These are phyloP conservation scores for Herpetospermum pedunculosum DNA, from an alignment of 306 rosid species.

Conservation along the genomic window DNA sequence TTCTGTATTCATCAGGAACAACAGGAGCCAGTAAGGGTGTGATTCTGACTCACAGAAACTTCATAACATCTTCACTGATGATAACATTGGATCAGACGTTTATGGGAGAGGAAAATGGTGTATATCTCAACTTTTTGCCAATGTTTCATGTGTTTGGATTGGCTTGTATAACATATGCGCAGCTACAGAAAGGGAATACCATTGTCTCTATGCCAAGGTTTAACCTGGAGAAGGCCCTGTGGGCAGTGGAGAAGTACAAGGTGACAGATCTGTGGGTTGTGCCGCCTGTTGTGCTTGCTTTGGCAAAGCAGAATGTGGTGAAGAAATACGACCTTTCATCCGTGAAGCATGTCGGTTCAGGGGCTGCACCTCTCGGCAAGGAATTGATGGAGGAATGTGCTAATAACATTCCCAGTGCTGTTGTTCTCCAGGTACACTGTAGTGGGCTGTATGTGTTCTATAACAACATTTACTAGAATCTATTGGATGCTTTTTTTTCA, in stretches of 20 bases:
- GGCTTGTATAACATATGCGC: constrained; percentile 29
- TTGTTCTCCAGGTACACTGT: constrained; percentile 39
- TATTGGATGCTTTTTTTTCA: background rate
- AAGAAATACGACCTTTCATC: constrained; percentile 53
- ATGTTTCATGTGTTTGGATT: constrained; percentile 86
- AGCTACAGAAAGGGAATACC: constrained; percentile 47
- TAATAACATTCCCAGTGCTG: constrained; percentile 32
- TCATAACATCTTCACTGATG: constrained; percentile 55
- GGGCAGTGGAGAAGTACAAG: constrained; percentile 40
- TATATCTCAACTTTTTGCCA: constrained; percentile 61
- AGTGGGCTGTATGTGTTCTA: background rate
- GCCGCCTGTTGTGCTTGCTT: constrained; percentile 68
- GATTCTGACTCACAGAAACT: constrained; percentile 51
- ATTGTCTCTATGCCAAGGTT: constrained; percentile 43
- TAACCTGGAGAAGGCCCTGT: constrained; percentile 37
- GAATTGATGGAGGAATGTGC: constrained; percentile 70
- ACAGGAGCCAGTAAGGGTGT: constrained; percentile 86
- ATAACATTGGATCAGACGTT: constrained; percentile 41
- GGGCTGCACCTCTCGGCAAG: constrained; percentile 85
- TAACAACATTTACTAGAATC: background rate
- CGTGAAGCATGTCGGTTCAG: constrained; percentile 47
- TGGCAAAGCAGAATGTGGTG: constrained; percentile 52
- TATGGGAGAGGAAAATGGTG: constrained; percentile 17
- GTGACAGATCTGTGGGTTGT: constrained; percentile 67
- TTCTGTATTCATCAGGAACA: constrained; percentile 83